Percentiles rank a stretch among this genome's conserved stretches.
Conservation (phyloP, 148 eudicot species). For the Heliosperma pusillum region DNA sequence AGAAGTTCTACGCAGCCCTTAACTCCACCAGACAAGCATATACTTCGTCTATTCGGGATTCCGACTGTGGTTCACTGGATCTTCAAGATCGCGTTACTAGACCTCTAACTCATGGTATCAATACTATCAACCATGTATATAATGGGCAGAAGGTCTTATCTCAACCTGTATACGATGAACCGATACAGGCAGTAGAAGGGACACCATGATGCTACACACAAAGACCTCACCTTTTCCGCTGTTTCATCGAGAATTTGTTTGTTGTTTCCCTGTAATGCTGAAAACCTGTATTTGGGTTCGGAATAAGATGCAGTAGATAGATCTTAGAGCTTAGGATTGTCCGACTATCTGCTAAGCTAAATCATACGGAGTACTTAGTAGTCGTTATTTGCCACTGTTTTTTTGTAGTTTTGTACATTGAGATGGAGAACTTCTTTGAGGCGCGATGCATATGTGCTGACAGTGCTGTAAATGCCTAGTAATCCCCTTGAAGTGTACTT, state of each 20-base stretch:
- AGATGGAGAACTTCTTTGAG: background rate
- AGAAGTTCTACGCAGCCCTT: slow-evolving; percentile 51
- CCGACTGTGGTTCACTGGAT: slow-evolving; percentile 24
- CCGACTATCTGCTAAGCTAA: background rate
- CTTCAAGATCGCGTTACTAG: slow-evolving; percentile 18
- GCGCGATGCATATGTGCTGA: background rate
- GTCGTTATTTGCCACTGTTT: background rate
- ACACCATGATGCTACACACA: slow-evolving; percentile 29
- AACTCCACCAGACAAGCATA: slow-evolving; percentile 33
- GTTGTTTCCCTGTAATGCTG: background rate
- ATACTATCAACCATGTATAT: slow-evolving; percentile 25
- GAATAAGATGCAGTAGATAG: slow-evolving; percentile 20
- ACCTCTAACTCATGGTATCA: slow-evolving; percentile 21
- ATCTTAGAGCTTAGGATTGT: background rate
- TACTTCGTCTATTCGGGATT: slow-evolving; percentile 20
- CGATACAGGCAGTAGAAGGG: slow-evolving; percentile 34
- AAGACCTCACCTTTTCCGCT: background rate
- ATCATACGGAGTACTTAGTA: background rate
- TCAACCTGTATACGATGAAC: slow-evolving; percentile 43
- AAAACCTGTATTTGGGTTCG: background rate
- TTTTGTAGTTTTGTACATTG: slow-evolving; percentile 19
- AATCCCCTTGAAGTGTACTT: slow-evolving; percentile 6
- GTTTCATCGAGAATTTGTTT: slow-evolving; percentile 13
- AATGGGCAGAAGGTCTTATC: slow-evolving; percentile 33
- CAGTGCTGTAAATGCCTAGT: slow-evolving; percentile 11